phyloP scores from a whole-genome alignment of 176 grass and related monocot genomes.

The Triticum monococcum region DNA sequence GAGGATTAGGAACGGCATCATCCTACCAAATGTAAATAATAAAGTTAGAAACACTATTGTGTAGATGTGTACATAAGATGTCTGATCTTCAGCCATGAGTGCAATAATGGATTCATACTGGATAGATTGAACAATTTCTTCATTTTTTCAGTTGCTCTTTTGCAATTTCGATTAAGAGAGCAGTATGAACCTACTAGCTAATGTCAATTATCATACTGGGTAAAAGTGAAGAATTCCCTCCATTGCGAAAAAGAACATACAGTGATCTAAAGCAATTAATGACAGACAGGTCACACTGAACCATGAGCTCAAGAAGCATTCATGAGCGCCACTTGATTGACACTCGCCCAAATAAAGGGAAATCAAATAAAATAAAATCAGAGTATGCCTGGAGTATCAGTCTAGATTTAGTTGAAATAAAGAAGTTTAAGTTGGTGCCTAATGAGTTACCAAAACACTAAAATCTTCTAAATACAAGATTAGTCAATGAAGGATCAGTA shows the following conservation, averaged over 20 bases:
- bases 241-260: neutral
- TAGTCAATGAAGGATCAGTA: no score
- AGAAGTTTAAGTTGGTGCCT: neutral
- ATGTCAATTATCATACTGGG: neutral
- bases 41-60: constrained; percentile 10
- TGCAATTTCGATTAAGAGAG: neutral
- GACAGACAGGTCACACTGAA: neutral
- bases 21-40: constrained; percentile 47
- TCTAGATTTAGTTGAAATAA: neutral
- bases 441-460: neutral
- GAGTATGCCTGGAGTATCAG: neutral
- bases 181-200: neutral
- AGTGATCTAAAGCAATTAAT: neutral
- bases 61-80: neutral
- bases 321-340: neutral
- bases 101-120: neutral
- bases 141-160: neutral
- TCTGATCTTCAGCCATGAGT: neutral
- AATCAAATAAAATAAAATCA: neutral
- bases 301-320: neutral
- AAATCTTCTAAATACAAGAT: neutral
- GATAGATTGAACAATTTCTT: neutral
- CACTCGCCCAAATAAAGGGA: neutral
- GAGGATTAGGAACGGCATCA: constrained; percentile 80
- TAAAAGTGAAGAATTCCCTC: neutral